A percentile compares a stretch with the other conserved stretches of the same genome.
These are phyloP conservation scores for Tilletia setariae DNA, from an alignment of 1,284 basidiomycete species.

Conservation along the genomic window DNA sequence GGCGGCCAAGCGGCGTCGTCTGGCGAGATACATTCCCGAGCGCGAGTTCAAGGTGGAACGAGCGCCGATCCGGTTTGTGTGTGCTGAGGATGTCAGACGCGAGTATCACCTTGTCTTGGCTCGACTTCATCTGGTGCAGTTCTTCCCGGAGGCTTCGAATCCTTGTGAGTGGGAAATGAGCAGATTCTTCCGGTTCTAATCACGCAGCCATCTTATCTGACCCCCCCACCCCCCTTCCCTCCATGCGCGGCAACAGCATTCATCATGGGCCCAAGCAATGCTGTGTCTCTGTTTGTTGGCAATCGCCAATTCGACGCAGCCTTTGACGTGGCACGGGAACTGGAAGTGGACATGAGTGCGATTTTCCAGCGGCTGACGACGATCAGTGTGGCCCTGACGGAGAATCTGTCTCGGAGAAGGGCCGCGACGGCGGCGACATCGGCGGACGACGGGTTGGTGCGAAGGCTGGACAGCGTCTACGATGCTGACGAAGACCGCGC, in stretches of 20 bases:
- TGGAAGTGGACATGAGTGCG: constrained; percentile 81
- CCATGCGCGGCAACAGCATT: constrained; percentile 19
- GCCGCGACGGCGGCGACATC: background rate
- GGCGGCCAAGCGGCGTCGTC: constrained; percentile 57
- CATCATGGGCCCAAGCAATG: constrained; percentile 57
- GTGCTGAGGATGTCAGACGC: constrained; percentile 75
- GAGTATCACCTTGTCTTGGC: constrained; percentile 79
- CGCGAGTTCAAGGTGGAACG: constrained; percentile 59
- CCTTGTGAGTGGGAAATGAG: constrained; percentile 17
- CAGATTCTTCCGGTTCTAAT: background rate
- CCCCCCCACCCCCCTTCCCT: background rate
- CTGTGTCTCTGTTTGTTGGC: constrained; percentile 77
- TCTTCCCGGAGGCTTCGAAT: constrained; percentile 60
- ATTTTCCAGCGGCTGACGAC: constrained; percentile 74
- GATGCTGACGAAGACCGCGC: constrained; percentile 37
- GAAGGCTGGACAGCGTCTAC: constrained; percentile 30
- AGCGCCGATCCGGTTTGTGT: constrained; percentile 70
- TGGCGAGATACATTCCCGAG: constrained; percentile 75
- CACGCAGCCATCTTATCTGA: background rate
- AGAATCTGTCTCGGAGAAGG: background rate
- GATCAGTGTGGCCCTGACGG: constrained; percentile 64
- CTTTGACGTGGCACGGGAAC: constrained; percentile 69
- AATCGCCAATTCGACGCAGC: constrained; percentile 76
- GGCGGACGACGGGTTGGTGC: background rate
- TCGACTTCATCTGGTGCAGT: constrained; percentile 70